phyloP scores from a whole-genome alignment of 2,329 filamentous ascomycete species.

The Leptographium flavum region DNA sequence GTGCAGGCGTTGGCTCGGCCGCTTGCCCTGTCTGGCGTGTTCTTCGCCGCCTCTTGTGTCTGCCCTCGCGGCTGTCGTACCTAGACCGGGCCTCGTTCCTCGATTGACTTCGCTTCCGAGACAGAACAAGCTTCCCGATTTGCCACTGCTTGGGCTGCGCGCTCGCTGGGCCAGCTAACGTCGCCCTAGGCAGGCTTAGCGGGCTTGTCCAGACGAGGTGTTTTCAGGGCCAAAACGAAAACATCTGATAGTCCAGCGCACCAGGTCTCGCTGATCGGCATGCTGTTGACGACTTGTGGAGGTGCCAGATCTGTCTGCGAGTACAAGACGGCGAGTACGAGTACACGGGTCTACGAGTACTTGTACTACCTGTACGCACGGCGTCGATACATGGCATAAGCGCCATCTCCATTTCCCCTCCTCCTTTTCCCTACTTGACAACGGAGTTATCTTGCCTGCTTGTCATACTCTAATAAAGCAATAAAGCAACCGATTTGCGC shows the following conservation, averaged over 20 bases:
- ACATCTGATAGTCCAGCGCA: too few species aligned
- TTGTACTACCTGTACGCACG: too few species aligned
- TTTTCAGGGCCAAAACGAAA: neutral
- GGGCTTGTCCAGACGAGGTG: neutral
- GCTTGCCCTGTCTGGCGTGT: neutral
- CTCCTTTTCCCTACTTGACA: too few species aligned
- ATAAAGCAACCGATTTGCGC: too few species aligned
- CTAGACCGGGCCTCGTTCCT: neutral
- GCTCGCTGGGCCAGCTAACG: neutral
- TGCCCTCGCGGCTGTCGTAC: neutral
- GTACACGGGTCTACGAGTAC: too few species aligned
- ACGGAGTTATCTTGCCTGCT: too few species aligned
- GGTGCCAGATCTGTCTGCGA: neutral
- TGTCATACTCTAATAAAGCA: too few species aligned
- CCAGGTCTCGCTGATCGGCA: neutral
- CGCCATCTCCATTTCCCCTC: too few species aligned
- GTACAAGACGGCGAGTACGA: too few species aligned
- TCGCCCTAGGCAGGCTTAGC: neutral
- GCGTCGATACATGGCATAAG: too few species aligned
- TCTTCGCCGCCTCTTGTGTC: neutral
- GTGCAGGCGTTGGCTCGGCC: too few species aligned
- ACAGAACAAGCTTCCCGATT: neutral
- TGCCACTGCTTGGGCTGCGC: neutral
- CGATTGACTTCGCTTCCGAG: neutral
- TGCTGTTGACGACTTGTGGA: neutral